phyloP scores from a whole-genome alignment of 371 early-diverging fungal species.

The Apophysomyces trapeziformis region DNA sequence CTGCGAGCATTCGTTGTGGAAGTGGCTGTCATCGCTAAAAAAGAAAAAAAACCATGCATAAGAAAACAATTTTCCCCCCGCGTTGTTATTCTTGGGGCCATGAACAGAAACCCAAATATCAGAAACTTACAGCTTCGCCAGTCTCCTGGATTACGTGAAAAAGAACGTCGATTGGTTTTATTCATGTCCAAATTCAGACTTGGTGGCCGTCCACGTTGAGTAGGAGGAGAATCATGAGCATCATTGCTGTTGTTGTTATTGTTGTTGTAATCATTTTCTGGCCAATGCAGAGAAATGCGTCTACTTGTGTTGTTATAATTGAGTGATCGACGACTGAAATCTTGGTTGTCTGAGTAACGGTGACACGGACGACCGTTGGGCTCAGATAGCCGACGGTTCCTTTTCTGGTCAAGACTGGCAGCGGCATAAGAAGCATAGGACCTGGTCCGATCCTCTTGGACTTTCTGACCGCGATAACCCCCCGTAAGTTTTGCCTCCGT shows the following conservation, averaged over 20 bases:
- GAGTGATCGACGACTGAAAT: conserved; percentile 18
- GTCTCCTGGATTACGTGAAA: conserved; percentile 23
- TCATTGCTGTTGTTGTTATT: not conserved
- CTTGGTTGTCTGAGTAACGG: conserved; percentile 22
- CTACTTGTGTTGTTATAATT: conserved; percentile 12
- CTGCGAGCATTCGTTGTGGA: conserved; percentile 8
- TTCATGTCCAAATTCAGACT: conserved; percentile 16
- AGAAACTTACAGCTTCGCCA: conserved; percentile 35
- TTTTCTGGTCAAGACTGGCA: conserved; percentile 19
- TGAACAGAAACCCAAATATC: conserved; percentile 2
- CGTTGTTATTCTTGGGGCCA: not conserved
- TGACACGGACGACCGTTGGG: conserved; percentile 35
- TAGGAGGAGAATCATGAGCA: not conserved
- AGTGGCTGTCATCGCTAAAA: conserved; percentile 3
- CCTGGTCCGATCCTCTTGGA: not conserved
- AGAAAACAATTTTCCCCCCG: too few relatives aligned
- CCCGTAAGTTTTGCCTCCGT: conserved; percentile 54
- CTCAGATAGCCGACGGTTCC: conserved; percentile 47
- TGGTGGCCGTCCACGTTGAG: conserved; percentile 1
- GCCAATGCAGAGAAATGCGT: conserved; percentile 28
- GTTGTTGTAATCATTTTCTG: conserved; percentile 1
- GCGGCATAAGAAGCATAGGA: not conserved
- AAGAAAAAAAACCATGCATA: too few relatives aligned
- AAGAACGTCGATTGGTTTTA: conserved; percentile 17
- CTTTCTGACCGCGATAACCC: conserved; percentile 7